Evolutionary conservation across 441 rosid species (phyloP).

Genomic region (Erysimum cheiri): DNA sequence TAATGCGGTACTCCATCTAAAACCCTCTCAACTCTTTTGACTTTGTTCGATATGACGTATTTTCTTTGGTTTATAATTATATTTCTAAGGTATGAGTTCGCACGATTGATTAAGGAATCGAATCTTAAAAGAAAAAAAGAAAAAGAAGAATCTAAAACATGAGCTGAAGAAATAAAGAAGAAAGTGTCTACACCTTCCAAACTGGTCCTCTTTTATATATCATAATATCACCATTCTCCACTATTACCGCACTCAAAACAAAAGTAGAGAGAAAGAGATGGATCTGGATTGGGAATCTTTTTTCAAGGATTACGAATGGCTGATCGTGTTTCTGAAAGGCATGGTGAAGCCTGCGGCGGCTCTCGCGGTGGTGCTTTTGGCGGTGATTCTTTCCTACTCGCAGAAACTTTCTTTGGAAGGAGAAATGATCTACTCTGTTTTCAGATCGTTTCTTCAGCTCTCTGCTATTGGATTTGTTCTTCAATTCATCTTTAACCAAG

Average conservation of each 20-base stretch:
- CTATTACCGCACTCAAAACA: slow-evolving; percentile 7
- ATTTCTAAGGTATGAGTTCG: background rate
- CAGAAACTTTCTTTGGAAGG: slow-evolving; percentile 73
- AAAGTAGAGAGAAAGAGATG: slow-evolving; percentile 26
- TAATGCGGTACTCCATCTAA: slow-evolving; percentile 6
- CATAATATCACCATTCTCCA: slow-evolving; percentile 28
- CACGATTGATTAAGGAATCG: background rate
- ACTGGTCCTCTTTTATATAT: slow-evolving; percentile 8
- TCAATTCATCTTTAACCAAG: slow-evolving; percentile 73
- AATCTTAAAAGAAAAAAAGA: background rate
- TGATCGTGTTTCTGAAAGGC: slow-evolving; percentile 57
- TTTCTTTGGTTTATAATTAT: background rate
- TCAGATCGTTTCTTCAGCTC: slow-evolving; percentile 79
- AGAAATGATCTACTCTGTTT: slow-evolving; percentile 76
- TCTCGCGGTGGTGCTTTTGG: slow-evolving; percentile 70
- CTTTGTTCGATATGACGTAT: slow-evolving; percentile 17
- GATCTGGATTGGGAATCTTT: slow-evolving; percentile 19
- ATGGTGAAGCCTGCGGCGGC: slow-evolving; percentile 87
- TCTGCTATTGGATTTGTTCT: slow-evolving; percentile 90
- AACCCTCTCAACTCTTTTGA: slow-evolving; percentile 31
- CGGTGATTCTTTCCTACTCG: slow-evolving; percentile 59
- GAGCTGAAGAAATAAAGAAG: background rate
- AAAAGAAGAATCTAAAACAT: background rate
- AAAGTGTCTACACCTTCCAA: background rate
- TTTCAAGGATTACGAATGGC: slow-evolving; percentile 58